Conservation (phyloP, 208 protist species). For the Lotmaria passim region DNA sequence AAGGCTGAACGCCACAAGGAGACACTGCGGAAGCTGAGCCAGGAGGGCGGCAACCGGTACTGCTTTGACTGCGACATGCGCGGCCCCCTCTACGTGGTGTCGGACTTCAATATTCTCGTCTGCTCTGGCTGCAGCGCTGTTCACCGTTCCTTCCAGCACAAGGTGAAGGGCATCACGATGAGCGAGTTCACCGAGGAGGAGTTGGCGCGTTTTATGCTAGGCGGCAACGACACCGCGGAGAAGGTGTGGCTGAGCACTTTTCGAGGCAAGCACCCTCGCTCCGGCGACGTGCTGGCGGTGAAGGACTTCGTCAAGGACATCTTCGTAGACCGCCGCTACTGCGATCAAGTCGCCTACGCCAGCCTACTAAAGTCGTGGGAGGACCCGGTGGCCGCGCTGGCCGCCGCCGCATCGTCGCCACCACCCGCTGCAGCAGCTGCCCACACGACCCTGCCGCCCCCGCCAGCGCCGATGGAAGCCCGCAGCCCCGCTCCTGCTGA, state of each 20-base stretch:
- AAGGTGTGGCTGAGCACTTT: slow-evolving; percentile 68
- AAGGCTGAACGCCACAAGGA: slow-evolving; percentile 72
- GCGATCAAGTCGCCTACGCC: slow-evolving; percentile 35
- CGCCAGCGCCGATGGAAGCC: not conserved
- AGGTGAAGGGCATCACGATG: slow-evolving; percentile 89
- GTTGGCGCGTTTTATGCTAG: slow-evolving; percentile 47
- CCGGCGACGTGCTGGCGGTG: slow-evolving; percentile 50
- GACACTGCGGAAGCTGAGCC: slow-evolving; percentile 58
- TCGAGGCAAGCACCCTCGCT: slow-evolving; percentile 35
- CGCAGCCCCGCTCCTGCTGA: not conserved
- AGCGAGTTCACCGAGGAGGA: slow-evolving; percentile 83
- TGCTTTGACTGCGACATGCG: slow-evolving; percentile 78
- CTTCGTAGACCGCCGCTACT: slow-evolving; percentile 45
- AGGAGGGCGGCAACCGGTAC: slow-evolving; percentile 66
- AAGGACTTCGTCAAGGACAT: slow-evolving; percentile 47
- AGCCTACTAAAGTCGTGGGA: slow-evolving; percentile 41
- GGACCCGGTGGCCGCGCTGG: slow-evolving; percentile 15
- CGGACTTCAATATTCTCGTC: slow-evolving; percentile 74
- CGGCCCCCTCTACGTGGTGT: slow-evolving; percentile 80
- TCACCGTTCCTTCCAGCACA: slow-evolving; percentile 87
- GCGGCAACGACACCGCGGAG: slow-evolving; percentile 73
- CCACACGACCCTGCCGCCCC: not conserved
- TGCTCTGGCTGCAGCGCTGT: slow-evolving; percentile 83
- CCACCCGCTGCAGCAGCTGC: not conserved
- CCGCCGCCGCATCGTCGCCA: not conserved